Evolutionary conservation across 2,329 filamentous ascomycete species (phyloP).

Genomic region (Botrytis cinerea): DNA sequence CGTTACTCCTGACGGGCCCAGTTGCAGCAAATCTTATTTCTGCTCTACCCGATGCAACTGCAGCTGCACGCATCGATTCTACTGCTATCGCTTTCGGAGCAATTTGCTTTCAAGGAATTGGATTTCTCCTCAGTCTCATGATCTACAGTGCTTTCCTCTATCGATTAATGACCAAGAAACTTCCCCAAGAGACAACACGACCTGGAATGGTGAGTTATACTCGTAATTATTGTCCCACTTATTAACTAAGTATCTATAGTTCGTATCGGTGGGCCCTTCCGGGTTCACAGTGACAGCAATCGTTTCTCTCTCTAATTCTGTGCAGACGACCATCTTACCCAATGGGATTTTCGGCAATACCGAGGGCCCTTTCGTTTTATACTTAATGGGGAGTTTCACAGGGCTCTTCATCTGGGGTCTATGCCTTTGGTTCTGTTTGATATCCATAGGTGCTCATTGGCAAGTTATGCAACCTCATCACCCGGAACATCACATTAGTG

Average conservation of each 20-base stretch:
- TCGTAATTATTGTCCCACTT: background rate
- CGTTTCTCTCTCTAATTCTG: conserved; percentile 43
- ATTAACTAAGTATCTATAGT: conserved; percentile 46
- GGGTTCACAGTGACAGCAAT: conserved; percentile 63
- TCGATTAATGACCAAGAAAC: conserved; percentile 83
- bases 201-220: conserved; percentile 63
- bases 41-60: conserved; percentile 31
- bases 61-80: conserved; percentile 47
- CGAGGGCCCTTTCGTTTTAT: conserved; percentile 49
- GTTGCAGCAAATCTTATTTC: conserved; percentile 60
- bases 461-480: conserved; percentile 57
- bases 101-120: conserved; percentile 55
- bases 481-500: conserved; percentile 59
- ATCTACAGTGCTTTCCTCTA: conserved; percentile 84
- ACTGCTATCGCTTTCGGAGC: conserved; percentile 53
- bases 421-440: conserved; percentile 82
- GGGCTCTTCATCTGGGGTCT: conserved; percentile 81
- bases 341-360: conserved; percentile 42
- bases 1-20: conserved; percentile 73
- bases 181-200: conserved; percentile 72
- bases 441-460: conserved; percentile 74
- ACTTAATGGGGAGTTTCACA: conserved; percentile 58
- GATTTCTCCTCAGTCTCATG: conserved; percentile 66
- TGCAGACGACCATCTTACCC: conserved; percentile 46
- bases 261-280: conserved; percentile 74